Evolutionary conservation across 2,329 filamentous ascomycete genomes (phyloP).

Genomic region (Plenodomus tracheiphilus): DNA sequence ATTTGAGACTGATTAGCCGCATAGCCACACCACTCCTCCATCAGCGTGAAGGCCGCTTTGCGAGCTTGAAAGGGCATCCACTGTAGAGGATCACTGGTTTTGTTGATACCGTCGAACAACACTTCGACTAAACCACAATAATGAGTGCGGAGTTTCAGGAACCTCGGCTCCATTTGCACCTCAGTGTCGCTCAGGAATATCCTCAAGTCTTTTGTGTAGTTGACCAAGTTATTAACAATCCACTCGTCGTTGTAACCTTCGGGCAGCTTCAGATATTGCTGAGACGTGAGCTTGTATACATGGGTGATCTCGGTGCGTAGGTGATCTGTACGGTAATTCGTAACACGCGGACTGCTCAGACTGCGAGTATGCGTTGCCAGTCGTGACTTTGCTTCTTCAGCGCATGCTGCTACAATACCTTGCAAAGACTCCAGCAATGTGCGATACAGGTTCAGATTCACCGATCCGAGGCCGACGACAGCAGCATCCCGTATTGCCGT

Average conservation of each 20-base stretch:
- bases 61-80: slow-evolving; percentile 98
- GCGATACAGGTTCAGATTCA: slow-evolving; percentile 91
- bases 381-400: slow-evolving; percentile 82
- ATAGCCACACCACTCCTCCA: slow-evolving; percentile 99
- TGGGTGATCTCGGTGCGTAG: slow-evolving; percentile 93
- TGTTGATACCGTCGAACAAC: slow-evolving; percentile 87
- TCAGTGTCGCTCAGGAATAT: slow-evolving; percentile 94
- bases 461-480: slow-evolving; percentile 88
- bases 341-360: slow-evolving; percentile 72
- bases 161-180: slow-evolving; percentile 92
- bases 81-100: slow-evolving; percentile 78
- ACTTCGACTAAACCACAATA: slow-evolving; percentile 95
- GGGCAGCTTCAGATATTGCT: slow-evolving; percentile 79
- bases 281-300: slow-evolving; percentile 90
- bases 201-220: slow-evolving; percentile 88
- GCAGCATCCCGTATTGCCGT: slow-evolving; percentile 85
- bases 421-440: slow-evolving; percentile 89
- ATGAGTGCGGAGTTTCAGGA: slow-evolving; percentile 86
- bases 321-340: slow-evolving; percentile 82
- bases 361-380: slow-evolving; percentile 77
- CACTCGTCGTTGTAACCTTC: slow-evolving; percentile 85
- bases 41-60: slow-evolving; percentile 91
- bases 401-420: slow-evolving; percentile 81
- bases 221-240: slow-evolving; percentile 84
- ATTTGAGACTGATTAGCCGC: slow-evolving; percentile 88